A percentile compares a stretch with the other conserved stretches of the same genome.
Conservation (phyloP, 2,329 filamentous ascomycete genomes). For the Albifimbria verrucaria region DNA sequence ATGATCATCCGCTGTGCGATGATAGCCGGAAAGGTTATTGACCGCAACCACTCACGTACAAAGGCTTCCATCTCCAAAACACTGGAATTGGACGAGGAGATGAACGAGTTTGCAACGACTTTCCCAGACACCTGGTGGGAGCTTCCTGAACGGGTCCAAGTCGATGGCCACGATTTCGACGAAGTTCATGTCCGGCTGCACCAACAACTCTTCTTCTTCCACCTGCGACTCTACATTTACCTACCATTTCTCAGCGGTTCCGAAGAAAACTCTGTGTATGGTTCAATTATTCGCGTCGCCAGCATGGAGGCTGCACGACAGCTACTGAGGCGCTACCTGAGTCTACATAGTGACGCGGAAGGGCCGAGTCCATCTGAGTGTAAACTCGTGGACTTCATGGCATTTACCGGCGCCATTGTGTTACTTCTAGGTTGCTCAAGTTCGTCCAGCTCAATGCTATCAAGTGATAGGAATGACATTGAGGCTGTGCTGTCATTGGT, state of each 20-base stretch:
- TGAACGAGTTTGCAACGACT: constrained; percentile 32
- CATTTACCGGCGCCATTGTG: constrained; percentile 40
- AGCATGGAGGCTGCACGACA: constrained; percentile 9
- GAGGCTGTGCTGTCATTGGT: constrained; percentile 4
- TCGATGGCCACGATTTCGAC: constrained; percentile 7
- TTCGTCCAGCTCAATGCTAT: background rate
- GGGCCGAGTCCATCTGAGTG: constrained; percentile 37
- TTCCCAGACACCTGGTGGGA: constrained; percentile 36
- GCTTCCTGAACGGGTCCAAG: constrained; percentile 18
- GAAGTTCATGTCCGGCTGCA: constrained; percentile 33
- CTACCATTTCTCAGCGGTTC: constrained; percentile 35
- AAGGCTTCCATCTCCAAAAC: constrained; percentile 30
- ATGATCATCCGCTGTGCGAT: constrained; percentile 22
- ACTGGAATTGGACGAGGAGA: constrained; percentile 37
- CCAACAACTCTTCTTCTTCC: constrained; percentile 39
- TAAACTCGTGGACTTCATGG: constrained; percentile 43
- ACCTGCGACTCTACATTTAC: constrained; percentile 40
- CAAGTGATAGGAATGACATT: constrained; percentile 7
- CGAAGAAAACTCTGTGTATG: constrained; percentile 33
- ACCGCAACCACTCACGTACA: constrained; percentile 31
- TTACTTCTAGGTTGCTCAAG: constrained; percentile 31
- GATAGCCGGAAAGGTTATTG: constrained; percentile 38
- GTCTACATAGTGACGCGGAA: constrained; percentile 26
- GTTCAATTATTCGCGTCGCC: constrained; percentile 24
- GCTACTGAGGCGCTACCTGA: constrained; percentile 20